A percentile compares a stretch with the other conserved stretches of the same genome.
These are phyloP conservation scores for Chlamydomonas sp. DNA, from an alignment of 139 green algal genomes.

Conservation along the genomic window DNA sequence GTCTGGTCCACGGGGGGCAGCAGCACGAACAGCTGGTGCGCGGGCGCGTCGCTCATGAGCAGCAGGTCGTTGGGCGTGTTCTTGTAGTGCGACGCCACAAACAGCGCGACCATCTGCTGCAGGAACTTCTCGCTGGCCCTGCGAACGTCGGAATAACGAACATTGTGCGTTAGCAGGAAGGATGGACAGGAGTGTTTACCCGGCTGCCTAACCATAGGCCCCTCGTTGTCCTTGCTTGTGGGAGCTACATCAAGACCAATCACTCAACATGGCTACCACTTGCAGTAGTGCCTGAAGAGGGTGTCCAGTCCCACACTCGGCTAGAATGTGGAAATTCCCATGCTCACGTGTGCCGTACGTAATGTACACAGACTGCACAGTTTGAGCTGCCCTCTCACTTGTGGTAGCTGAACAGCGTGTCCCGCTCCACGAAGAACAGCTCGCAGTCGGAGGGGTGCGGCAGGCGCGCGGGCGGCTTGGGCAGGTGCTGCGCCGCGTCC, in stretches of 20 bases:
- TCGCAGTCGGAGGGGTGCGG: conserved; percentile 95
- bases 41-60: conserved; percentile 95
- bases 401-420: conserved; percentile 98
- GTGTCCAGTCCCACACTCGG: too few species aligned
- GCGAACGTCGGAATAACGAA: neutral
- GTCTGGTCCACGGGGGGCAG: conserved; percentile 90
- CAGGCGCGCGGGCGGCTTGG: conserved; percentile 74
- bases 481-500: conserved; percentile 87
- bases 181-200: too few species aligned
- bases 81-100: conserved; percentile 96
- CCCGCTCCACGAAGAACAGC: conserved; percentile 95
- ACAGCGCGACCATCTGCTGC: conserved; percentile 93
- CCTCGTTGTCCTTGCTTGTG: too few species aligned
- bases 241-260: too few species aligned
- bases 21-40: conserved; percentile 97
- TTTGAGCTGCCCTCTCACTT: conserved; percentile 52
- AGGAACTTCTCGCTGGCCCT: conserved; percentile 53
- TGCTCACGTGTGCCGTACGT: too few species aligned
- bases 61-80: conserved; percentile 99
- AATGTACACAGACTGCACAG: too few species aligned
- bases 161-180: too few species aligned
- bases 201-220: too few species aligned
- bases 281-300: too few species aligned
- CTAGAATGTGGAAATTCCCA: too few species aligned
- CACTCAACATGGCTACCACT: too few species aligned